phyloP scores from a whole-genome alignment of 257 asterid species.

The Petunia secreta region DNA sequence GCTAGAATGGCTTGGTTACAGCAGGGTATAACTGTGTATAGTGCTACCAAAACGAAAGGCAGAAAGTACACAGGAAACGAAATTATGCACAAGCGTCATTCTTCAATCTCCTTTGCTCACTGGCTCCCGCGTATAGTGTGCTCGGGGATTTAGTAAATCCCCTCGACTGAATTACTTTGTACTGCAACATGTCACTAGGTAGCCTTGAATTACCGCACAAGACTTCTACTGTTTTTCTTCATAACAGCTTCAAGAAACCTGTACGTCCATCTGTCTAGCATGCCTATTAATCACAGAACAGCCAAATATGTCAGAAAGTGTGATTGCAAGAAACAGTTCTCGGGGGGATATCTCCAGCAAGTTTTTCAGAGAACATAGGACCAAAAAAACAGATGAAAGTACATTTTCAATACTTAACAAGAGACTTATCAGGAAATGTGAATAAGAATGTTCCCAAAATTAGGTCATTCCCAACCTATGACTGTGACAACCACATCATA shows the following conservation, averaged over 20 bases:
- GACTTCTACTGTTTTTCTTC: constrained; percentile 59
- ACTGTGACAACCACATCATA: background rate
- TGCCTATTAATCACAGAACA: constrained; percentile 52
- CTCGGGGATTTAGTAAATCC: constrained; percentile 9
- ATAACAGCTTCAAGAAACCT: constrained; percentile 70
- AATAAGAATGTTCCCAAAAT: background rate
- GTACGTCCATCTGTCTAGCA: constrained; percentile 96
- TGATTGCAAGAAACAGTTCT: constrained; percentile 8
- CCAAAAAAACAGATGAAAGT: background rate
- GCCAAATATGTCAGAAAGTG: background rate
- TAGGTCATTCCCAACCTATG: constrained; percentile 13
- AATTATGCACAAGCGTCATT: constrained; percentile 6
- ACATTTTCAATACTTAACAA: background rate
- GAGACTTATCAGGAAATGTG: background rate
- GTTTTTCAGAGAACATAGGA: background rate
- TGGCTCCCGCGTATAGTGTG: background rate
- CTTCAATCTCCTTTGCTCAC: background rate
- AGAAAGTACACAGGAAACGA: background rate
- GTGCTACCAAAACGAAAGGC: background rate
- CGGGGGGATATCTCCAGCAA: background rate
- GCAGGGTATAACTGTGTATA: background rate
- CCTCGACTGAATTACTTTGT: background rate
- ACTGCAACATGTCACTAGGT: constrained; percentile 27
- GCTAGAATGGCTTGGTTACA: constrained; percentile 19
- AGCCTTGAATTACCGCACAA: constrained; percentile 48